These are phyloP conservation scores for Setomelanomma holmii DNA, from an alignment of 2,329 filamentous ascomycete species.

Conservation along the genomic window DNA sequence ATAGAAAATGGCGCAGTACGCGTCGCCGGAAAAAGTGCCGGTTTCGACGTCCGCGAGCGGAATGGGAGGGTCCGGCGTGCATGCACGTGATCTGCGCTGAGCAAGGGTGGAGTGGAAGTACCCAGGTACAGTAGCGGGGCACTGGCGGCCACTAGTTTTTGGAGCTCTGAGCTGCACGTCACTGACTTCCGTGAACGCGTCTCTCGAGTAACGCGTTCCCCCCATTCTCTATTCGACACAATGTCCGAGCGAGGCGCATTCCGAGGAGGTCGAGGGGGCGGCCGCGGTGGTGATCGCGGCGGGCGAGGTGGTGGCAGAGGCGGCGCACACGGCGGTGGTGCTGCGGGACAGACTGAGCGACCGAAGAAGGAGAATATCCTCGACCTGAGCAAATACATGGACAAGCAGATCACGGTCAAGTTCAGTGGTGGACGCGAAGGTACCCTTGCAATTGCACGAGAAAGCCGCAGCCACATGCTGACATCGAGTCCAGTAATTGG, in stretches of 20 bases:
- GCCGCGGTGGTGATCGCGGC: slow-evolving; percentile 46
- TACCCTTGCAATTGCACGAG: slow-evolving; percentile 50
- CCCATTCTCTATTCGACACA: slow-evolving; percentile 16
- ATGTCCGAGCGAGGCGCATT: slow-evolving; percentile 66
- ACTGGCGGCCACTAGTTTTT: slow-evolving; percentile 13
- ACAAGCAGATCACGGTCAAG: slow-evolving; percentile 94
- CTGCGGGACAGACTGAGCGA: slow-evolving; percentile 61
- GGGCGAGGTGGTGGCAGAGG: slow-evolving; percentile 52
- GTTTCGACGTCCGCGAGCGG: too few relatives aligned
- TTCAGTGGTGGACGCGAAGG: slow-evolving; percentile 95
- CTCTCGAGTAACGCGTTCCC: slow-evolving; percentile 14
- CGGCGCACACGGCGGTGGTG: slow-evolving; percentile 42
- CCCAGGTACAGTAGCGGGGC: slow-evolving; percentile 3
- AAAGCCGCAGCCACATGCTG: slow-evolving; percentile 10
- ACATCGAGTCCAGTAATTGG: slow-evolving; percentile 71
- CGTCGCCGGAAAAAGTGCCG: neutral
- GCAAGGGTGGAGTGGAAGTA: neutral
- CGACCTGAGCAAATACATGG: slow-evolving; percentile 94
- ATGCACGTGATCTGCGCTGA: neutral
- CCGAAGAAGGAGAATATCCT: slow-evolving; percentile 99
- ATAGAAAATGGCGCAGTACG: slow-evolving; percentile 2
- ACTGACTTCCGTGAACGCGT: slow-evolving; percentile 11
- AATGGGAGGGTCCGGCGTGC: neutral
- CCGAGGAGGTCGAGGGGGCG: slow-evolving; percentile 51
- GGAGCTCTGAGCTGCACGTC: slow-evolving; percentile 29